Evolutionary conservation across 768 basidiomycete genomes (phyloP).

Genomic region (Tricholoma saponaceum): DNA sequence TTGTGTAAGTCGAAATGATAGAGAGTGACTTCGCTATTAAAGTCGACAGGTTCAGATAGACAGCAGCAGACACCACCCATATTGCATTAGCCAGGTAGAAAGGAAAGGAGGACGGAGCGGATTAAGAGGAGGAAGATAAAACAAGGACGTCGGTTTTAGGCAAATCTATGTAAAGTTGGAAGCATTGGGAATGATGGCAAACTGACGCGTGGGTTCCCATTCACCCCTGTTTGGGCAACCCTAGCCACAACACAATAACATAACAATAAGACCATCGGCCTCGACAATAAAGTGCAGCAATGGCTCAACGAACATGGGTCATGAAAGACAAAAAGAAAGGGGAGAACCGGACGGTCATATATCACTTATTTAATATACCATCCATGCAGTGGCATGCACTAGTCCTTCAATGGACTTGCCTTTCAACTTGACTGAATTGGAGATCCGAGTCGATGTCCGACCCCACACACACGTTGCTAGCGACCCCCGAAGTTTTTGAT

Average conservation of each 20-base stretch:
- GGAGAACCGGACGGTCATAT: too few relatives aligned
- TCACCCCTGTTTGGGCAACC: slow-evolving; percentile 18
- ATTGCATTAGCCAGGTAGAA: slow-evolving; percentile 33
- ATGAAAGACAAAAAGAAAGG: neutral
- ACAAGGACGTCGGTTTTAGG: slow-evolving; percentile 35
- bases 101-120: slow-evolving; percentile 19
- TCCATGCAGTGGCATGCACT: too few relatives aligned
- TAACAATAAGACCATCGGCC: neutral
- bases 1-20: slow-evolving; percentile 97
- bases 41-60: slow-evolving; percentile 78
- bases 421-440: neutral
- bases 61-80: slow-evolving; percentile 56
- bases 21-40: slow-evolving; percentile 80
- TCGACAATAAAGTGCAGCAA: neutral
- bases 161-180: slow-evolving; percentile 11
- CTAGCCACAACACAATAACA: neutral
- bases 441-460: too few relatives aligned
- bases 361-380: too few relatives aligned
- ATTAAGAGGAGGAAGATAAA: slow-evolving; percentile 31
- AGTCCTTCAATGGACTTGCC: neutral
- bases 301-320: neutral
- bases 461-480: too few relatives aligned
- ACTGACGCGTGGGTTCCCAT: slow-evolving; percentile 13
- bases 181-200: slow-evolving; percentile 16
- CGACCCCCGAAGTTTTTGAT: too few relatives aligned